Base-by-base conservation (phyloP, 108 stramenopile species). In the Nitzschia sp. region DNA sequence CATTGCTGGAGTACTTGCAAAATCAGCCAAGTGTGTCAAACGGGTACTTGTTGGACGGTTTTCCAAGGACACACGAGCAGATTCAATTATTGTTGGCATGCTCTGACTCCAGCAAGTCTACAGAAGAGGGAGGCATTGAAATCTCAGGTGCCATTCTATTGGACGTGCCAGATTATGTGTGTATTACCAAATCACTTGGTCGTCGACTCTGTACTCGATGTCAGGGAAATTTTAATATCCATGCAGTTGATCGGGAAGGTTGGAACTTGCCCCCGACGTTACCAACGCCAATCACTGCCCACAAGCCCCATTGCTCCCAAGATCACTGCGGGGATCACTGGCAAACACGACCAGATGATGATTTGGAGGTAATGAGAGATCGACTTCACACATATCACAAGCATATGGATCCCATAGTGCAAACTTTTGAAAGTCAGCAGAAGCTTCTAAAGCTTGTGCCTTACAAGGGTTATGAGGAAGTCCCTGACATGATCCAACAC, bases 21-120 rank as follows among this genome's bases (percentile, higher is more conserved):
- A 21, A 63, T 52, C 39, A 55, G 26, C 12, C 51, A 67, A 26
- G 11, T 10, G 34, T 43, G 14, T 15, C 17, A 1, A 52, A 59
- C 10, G 78, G 71, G 3, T 82, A 66, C 50, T 61, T 94, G 11
- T 59, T 94, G 65, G 93, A 94, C 66, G 90, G 93, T 10, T 94
- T 85, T 75, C 93, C 93, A 3, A 76, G 93, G 43, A 90, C 81
- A 15, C 29, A 73, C 22, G 34, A 52, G 12, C 93, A 94, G 65
- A 60, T 86, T 10, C 10, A 63, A 20, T 51, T 87, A 39, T 83
- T 88, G 71, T n/a, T n/a, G n/a, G n/a, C n/a, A n/a, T 34, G 29
- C 5, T 34, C 29, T 34, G 5, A 34, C 29, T 1, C 29, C 29
- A 34, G 29, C 29, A 61, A 76, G 48, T 44, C 69, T 2, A 76